Percentiles rank a stretch among this genome's conserved stretches.
phyloP scores from a whole-genome alignment of 148 eudicot species.

The Silene conica region DNA sequence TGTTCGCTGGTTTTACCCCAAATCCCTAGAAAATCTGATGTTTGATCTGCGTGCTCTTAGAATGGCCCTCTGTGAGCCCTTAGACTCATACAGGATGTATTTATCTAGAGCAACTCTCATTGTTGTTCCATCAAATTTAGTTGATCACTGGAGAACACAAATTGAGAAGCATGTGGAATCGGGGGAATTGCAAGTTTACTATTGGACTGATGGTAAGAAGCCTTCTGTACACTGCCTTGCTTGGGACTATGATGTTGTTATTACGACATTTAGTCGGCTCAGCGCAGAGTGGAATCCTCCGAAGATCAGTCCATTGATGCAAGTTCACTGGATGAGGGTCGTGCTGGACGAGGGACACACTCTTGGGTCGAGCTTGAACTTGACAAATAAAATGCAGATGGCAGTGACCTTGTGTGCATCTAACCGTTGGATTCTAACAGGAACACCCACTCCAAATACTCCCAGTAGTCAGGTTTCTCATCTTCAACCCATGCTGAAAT shows the following conservation, averaged over 20 bases:
- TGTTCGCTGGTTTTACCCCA: slow-evolving; percentile 77
- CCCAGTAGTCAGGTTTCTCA: slow-evolving; percentile 82
- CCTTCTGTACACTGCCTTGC: slow-evolving; percentile 81
- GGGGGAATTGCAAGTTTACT: slow-evolving; percentile 63
- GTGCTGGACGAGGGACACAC: slow-evolving; percentile 97
- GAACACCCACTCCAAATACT: slow-evolving; percentile 95
- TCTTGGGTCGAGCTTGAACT: slow-evolving; percentile 78
- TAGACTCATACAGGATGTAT: slow-evolving; percentile 70
- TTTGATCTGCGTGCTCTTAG: slow-evolving; percentile 85
- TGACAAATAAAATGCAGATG: slow-evolving; percentile 92
- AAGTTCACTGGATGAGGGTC: slow-evolving; percentile 89
- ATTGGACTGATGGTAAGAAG: slow-evolving; percentile 72
- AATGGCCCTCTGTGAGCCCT: slow-evolving; percentile 78
- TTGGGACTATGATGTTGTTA: slow-evolving; percentile 95
- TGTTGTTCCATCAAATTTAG: slow-evolving; percentile 92
- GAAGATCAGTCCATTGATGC: slow-evolving; percentile 72
- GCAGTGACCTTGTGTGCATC: slow-evolving; percentile 72
- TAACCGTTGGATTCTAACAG: slow-evolving; percentile 91
- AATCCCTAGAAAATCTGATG: slow-evolving; percentile 42
- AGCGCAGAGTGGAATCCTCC: slow-evolving; percentile 89
- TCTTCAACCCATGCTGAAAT: slow-evolving; percentile 86
- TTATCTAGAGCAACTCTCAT: slow-evolving; percentile 85
- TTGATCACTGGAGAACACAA: slow-evolving; percentile 91
- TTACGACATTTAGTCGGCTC: slow-evolving; percentile 80
- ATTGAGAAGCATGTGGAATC: slow-evolving; percentile 79